Base-by-base conservation (phyloP, 805 yeast species). In the Candida ortonii region DNA sequence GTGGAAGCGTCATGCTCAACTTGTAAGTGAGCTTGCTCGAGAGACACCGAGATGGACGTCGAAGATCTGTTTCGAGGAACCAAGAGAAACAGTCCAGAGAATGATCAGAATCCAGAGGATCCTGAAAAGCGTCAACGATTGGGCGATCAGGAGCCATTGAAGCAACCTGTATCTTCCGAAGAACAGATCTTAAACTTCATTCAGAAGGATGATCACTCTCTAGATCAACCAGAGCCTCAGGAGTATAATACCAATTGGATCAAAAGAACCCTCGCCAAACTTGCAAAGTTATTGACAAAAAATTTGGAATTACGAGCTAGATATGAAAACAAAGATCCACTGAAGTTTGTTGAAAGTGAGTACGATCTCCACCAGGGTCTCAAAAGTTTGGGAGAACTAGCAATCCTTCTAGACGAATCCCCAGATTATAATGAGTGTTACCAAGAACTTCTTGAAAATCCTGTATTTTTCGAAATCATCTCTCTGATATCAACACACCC, bases 291-390 rank as follows among this genome's bases (percentile, higher is more conserved):
- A 6, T 29, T 46, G 14, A 22, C 34, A 1, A 10, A 16, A 12
- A 49, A 41, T 25, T 14, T 33, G 14, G 46, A 40, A 22, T 27
- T 26, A 11, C 35, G 46, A 3, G 38, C 26, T 6, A 37, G 36
- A 16, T 40, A 32, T n/a, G 30, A 30, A 7, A 24, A 21, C 4
- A 20, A 30, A 7, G 41, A 42, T 19, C 47, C 46, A 5, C 13
- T 37, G 24, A 40, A 34, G 28, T 28, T 47, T 22, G 34, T 47
- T 34, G 50, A 48, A 16, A 43, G 45, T 16, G 55, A 51, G 22
- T 47, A 36, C 15, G 42, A 42, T 13, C 29, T 51, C 14, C 38
- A 33, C 12, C 45, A 47, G 24, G 43, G 32, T 4, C 28, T 51
- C 15, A 44, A 46, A 32, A 32, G 25, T 2, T 32, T 49, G 30